These are phyloP conservation scores for Isatis lusitanica DNA, from an alignment of 441 rosid species.

Conservation along the genomic window DNA sequence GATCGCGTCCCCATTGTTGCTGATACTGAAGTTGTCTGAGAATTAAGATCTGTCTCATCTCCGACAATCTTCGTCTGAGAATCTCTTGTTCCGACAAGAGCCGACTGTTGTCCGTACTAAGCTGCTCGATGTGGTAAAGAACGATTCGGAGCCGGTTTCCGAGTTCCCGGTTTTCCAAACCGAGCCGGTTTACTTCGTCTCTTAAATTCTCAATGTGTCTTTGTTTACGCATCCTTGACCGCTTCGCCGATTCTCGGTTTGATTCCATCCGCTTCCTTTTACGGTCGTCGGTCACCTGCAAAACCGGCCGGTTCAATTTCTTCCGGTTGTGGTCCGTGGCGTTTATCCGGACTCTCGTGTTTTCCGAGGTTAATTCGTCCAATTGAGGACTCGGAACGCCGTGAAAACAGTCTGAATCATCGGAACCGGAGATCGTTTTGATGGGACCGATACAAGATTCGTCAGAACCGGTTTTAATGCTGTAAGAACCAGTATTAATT, in stretches of 20 bases:
- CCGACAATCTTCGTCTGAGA: conserved; percentile 57
- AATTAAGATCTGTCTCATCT: conserved; percentile 46
- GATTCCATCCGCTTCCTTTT: conserved; percentile 72
- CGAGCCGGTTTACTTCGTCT: conserved; percentile 46
- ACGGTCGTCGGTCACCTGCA: conserved; percentile 42
- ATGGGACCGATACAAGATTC: conserved; percentile 30
- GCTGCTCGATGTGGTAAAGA: conserved; percentile 34
- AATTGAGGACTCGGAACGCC: conserved; percentile 12
- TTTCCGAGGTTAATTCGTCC: conserved; percentile 21
- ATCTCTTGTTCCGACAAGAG: conserved; percentile 47
- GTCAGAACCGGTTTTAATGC: conserved; percentile 17
- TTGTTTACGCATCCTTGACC: conserved; percentile 77
- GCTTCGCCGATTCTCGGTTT: conserved; percentile 81
- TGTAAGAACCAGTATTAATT: conserved; percentile 44
- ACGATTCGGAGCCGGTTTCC: conserved; percentile 38
- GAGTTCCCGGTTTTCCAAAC: conserved; percentile 53
- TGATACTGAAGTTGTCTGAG: conserved; percentile 51
- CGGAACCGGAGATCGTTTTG: conserved; percentile 45
- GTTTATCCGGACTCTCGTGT: background rate
- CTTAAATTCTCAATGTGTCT: conserved; percentile 56
- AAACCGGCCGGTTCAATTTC: background rate
- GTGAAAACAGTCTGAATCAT: conserved; percentile 12
- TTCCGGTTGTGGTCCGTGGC: conserved; percentile 28
- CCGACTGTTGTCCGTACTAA: conserved; percentile 44
- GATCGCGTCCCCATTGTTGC: conserved; percentile 38